These are phyloP conservation scores for Vitis hybrid DNA, from an alignment of 177 flowering plant genomes.

Conservation along the genomic window DNA sequence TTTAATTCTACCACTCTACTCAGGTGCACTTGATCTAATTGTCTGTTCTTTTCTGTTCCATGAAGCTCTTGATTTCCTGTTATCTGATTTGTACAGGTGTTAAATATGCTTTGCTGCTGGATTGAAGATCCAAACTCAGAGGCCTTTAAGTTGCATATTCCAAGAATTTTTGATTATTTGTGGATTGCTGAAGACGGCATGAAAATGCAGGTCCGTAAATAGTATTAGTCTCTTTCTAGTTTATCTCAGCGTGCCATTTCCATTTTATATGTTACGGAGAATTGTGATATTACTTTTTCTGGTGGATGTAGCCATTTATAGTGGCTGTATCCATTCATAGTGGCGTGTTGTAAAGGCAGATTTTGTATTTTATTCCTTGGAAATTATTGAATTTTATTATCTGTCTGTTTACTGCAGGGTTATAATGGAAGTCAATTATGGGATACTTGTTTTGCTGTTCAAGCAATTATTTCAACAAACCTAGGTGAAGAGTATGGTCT, in stretches of 20 bases:
- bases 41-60: background rate
- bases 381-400: background rate
- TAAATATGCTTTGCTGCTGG: conserved; percentile 78
- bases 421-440: conserved; percentile 57
- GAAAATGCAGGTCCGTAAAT: conserved; percentile 62
- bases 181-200: conserved; percentile 84
- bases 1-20: background rate
- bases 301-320: background rate
- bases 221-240: background rate
- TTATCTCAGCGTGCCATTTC: background rate
- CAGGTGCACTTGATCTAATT: background rate
- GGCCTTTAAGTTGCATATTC: conserved; percentile 63
- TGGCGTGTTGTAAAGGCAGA: background rate
- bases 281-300: no score
- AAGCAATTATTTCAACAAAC: conserved; percentile 40
- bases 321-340: background rate
- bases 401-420: conserved; percentile 30
- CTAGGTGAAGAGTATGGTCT: conserved; percentile 37
- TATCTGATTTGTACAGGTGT: conserved; percentile 33
- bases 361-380: background rate
- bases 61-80: background rate
- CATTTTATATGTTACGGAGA: background rate
- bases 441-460: conserved; percentile 50
- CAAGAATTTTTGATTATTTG: conserved; percentile 46
- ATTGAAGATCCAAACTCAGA: conserved; percentile 66